Evolutionary conservation across 1,284 basidiomycete genomes (phyloP), one percentile per base, ranked within the genome.

Genomic region (Ustilago cynodontis): DNA sequence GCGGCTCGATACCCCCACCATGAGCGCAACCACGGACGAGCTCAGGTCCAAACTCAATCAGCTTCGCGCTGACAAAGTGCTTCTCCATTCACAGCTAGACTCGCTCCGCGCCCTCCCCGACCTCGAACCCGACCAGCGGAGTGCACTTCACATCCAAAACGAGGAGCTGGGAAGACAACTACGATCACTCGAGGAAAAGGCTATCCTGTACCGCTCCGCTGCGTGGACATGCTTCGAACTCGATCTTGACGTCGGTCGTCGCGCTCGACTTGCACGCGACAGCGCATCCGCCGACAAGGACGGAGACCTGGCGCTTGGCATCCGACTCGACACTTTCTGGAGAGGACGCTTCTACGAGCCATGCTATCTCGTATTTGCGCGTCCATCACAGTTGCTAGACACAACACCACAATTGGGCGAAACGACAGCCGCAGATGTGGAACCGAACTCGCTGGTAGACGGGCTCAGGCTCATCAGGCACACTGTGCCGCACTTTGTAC

Each of bases 161-260:
- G 41, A 69, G 5, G 60, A 73, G 29, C 74, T 79, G 4, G 64
- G 52, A 2, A 45, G 45, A 18, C 59, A 67, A 41, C 66, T 77
- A 2, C 51, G 68, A 14, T 49, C 53, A 7, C 54, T 77, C 37
- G 79, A 80, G 26, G 77, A 80, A 45, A 73, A 69, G 22, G 58
- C 74, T 8, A 73, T 77, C 43, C 51, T 79, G 41, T 79, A 79
- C 45, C 62, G 79, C 13, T 67, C 72, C 7, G 29, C 70, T 16
- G 79, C 74, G 29, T 79, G 77, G 77, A 80, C 79, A 0, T 73
- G 73, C 20, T 80, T 80, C 53, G 79, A 80, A 33, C 61, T 80
- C 26, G 79, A 80, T 33, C 70, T 80, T 9, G 78, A 80, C 37
- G 71, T 80, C 20, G 79, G 79, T 10, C 58, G 77, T 18, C 68